These are phyloP conservation scores for Datisca glomerata DNA, from an alignment of 306 rosid species.

Conservation along the genomic window DNA sequence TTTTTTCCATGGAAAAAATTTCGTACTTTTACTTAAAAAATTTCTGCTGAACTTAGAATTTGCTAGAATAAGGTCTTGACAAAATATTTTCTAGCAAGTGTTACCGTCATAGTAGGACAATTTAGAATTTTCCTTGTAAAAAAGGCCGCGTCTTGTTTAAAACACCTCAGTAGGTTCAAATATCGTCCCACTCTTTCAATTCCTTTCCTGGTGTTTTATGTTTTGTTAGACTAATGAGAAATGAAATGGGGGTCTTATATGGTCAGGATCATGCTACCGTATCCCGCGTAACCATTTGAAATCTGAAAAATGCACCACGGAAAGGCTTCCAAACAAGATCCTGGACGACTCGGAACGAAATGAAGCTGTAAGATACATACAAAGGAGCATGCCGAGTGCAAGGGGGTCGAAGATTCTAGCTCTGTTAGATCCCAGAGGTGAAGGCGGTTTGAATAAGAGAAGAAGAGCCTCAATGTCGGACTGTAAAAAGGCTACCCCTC, in stretches of 20 bases:
- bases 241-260: neutral
- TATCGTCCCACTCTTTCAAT: neutral
- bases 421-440: constrained; percentile 13
- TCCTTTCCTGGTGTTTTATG: neutral
- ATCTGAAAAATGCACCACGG: constrained; percentile 7
- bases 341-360: constrained; percentile 18
- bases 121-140: too few species aligned
- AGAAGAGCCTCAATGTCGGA: constrained; percentile 26
- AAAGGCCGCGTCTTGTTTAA: too few species aligned
- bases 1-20: too few species aligned
- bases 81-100: too few species aligned
- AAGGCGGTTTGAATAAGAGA: constrained; percentile 29
- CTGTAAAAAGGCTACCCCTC: constrained; percentile 26
- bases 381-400: constrained; percentile 25
- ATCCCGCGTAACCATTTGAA: constrained; percentile 32
- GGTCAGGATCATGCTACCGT: constrained; percentile 21
- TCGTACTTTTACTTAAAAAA: too few species aligned
- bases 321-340: constrained; percentile 11
- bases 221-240: neutral
- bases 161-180: too few species aligned
- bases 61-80: too few species aligned
- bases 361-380: constrained; percentile 38
- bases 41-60: too few species aligned
- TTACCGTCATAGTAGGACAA: too few species aligned
- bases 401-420: constrained; percentile 29